Conservation (phyloP, 306 rosid genomes). For the Argentina anserina region DNA sequence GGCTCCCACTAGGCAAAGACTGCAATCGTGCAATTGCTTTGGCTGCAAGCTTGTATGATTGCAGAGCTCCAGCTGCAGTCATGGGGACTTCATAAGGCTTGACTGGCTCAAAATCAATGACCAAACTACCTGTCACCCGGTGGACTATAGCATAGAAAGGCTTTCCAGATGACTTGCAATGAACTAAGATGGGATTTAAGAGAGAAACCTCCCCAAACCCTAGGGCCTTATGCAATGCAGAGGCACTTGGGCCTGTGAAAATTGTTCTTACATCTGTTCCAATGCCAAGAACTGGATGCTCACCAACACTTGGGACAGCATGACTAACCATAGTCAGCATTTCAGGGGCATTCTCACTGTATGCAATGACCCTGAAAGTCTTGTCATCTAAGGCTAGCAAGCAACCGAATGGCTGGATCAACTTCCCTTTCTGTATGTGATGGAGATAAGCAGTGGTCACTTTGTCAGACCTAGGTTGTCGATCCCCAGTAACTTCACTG, state of each 20-base stretch:
- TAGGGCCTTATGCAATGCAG: conserved; percentile 82
- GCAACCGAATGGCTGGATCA: conserved; percentile 92
- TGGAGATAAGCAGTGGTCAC: conserved; percentile 88
- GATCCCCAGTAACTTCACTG: conserved; percentile 40
- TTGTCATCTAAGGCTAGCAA: conserved; percentile 86
- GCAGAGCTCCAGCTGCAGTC: conserved; percentile 93
- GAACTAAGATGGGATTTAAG: conserved; percentile 87
- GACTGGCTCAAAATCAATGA: conserved; percentile 93
- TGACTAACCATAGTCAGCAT: conserved; percentile 88
- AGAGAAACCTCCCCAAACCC: conserved; percentile 88
- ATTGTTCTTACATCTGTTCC: conserved; percentile 76
- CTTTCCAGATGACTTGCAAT: conserved; percentile 95
- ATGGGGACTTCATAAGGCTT: conserved; percentile 85
- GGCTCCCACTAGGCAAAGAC: conserved; percentile 84
- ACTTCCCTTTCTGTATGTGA: conserved; percentile 81
- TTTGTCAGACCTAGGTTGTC: conserved; percentile 63
- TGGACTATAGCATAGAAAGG: conserved; percentile 90
- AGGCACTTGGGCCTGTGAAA: conserved; percentile 79
- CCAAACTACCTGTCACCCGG: conserved; percentile 75
- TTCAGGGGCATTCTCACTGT: conserved; percentile 94
- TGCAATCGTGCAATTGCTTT: conserved; percentile 85
- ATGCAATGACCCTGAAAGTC: conserved; percentile 80
- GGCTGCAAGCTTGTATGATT: conserved; percentile 93
- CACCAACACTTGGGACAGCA: conserved; percentile 93
- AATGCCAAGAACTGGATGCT: conserved; percentile 80